Evolutionary conservation across 1,284 basidiomycete species (phyloP).

Genomic region (Ceratorhiza oryzae-sativae): DNA sequence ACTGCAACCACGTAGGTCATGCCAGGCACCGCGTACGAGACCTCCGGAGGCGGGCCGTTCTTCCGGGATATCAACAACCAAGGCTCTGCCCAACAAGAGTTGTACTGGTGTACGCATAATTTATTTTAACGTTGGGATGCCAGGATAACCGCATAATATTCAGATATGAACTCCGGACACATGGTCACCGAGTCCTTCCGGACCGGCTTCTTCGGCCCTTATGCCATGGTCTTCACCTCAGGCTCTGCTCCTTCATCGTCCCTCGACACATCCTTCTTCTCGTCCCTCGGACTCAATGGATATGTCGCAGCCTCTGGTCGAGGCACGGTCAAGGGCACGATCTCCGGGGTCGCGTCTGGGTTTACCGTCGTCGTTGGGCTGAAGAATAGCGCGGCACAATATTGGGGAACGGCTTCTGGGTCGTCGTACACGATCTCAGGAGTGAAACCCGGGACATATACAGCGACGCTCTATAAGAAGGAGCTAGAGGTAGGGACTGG

Average conservation of each 20-base stretch:
- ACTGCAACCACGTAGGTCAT: slow-evolving; percentile 47
- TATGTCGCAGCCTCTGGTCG: slow-evolving; percentile 57
- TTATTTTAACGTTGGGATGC: neutral
- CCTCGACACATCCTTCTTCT: slow-evolving; percentile 58
- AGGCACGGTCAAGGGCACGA: slow-evolving; percentile 57
- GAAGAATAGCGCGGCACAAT: slow-evolving; percentile 57
- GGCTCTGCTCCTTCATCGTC: slow-evolving; percentile 21
- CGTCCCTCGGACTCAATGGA: slow-evolving; percentile 55
- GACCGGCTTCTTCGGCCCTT: slow-evolving; percentile 41
- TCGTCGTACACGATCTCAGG: slow-evolving; percentile 55
- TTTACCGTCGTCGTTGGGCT: slow-evolving; percentile 51
- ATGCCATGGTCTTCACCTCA: slow-evolving; percentile 39
- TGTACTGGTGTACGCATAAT: slow-evolving; percentile 19
- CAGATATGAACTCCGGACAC: slow-evolving; percentile 42
- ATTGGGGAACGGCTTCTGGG: slow-evolving; percentile 54
- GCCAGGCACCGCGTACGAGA: slow-evolving; percentile 55
- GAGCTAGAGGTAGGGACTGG: slow-evolving; percentile 56
- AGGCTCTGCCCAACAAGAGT: slow-evolving; percentile 20
- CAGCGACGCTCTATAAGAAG: slow-evolving; percentile 54
- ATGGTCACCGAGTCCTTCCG: slow-evolving; percentile 39
- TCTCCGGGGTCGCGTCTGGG: slow-evolving; percentile 56
- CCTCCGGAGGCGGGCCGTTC: slow-evolving; percentile 54
- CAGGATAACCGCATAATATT: slow-evolving; percentile 34
- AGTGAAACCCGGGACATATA: slow-evolving; percentile 60
- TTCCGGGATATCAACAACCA: slow-evolving; percentile 44